Evolutionary conservation across 108 stramenopile species (phyloP), one percentile per base, ranked within the genome.

Genomic region (Asterionellopsis glacialis): DNA sequence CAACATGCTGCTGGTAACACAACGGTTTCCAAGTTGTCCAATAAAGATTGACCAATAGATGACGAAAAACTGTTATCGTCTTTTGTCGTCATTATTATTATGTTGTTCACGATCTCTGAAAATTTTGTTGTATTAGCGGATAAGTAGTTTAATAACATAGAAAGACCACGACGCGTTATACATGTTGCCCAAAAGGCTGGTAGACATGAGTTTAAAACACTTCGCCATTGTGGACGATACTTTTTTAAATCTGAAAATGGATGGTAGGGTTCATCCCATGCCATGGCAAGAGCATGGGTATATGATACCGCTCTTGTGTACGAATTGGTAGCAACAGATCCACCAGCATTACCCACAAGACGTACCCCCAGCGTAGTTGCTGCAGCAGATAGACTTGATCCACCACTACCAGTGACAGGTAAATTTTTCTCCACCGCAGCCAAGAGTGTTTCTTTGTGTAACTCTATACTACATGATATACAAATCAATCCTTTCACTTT

Each of bases 291-390:
- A 7, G 81, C 79, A 52, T 65, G 38, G 14, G 71, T 62, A 68
- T 69, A 88, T 0, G 80, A 78, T 14, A 82, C 60, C 0, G 86
- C 86, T 59, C 81, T 61, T 22, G 87, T 83, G 22, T 59, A 57
- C 9, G 84, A 64, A 11, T 83, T 89, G 26, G 82, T 82, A 11
- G 83, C 81, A 12, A 89, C 84, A 4, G 76, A 78, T 45, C 87
- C 87, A 11, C 84, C 82, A 16, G 83, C 69, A 55, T 85, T 85
- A 11, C 87, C 87, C 18, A 81, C 69, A 42, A 85, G 51, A 55
- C 54, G 55, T 12, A 83, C 21, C 26, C 67, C 69, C 33, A 78
- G 66, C 21, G 28, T 25, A 12, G 69, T 57, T 9, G 73, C 63
- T 16, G 77, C 70, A 28, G 51, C 41, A n/a, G 81, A 61, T 27